phyloP scores from a whole-genome alignment of 352 stramenopile species.

The Phytopythium vexans region DNA sequence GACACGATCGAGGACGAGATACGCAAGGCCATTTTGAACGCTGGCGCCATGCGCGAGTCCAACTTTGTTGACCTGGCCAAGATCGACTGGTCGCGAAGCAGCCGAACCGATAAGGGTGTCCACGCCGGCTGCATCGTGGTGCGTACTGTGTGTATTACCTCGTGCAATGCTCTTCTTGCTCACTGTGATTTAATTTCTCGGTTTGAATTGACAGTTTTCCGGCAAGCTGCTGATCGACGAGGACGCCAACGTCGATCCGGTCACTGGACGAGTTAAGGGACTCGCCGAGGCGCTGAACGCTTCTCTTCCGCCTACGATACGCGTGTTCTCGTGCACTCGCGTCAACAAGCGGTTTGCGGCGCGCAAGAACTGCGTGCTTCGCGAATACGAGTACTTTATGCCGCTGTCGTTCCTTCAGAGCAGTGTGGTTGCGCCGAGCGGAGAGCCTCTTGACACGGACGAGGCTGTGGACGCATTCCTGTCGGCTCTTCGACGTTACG shows the following conservation, averaged over 20 bases:
- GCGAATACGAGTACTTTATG: slow-evolving; percentile 92
- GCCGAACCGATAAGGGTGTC: slow-evolving; percentile 91
- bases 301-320: slow-evolving; percentile 72
- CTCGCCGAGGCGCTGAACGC: slow-evolving; percentile 74
- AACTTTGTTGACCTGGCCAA: slow-evolving; percentile 87
- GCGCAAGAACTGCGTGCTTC: slow-evolving; percentile 81
- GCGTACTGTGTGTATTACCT: slow-evolving; percentile 12
- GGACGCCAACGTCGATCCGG: slow-evolving; percentile 52
- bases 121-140: slow-evolving; percentile 89
- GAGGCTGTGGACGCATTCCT: slow-evolving; percentile 45
- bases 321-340: slow-evolving; percentile 84
- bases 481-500: slow-evolving; percentile 51
- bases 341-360: slow-evolving; percentile 90
- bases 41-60: slow-evolving; percentile 81
- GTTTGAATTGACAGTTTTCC: slow-evolving; percentile 52
- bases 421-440: slow-evolving; percentile 24
- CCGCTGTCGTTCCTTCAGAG: slow-evolving; percentile 70
- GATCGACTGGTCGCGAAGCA: slow-evolving; percentile 89
- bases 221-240: slow-evolving; percentile 86
- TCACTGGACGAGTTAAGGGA: slow-evolving; percentile 50
- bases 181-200: background rate
- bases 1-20: slow-evolving; percentile 84
- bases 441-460: slow-evolving; percentile 28
- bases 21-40: slow-evolving; percentile 70
- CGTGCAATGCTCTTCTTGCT: background rate